A percentile compares a stretch with the other conserved stretches of the same genome.
phyloP scores from a whole-genome alignment of 352 stramenopile genomes.

The Phytophthora cactorum region DNA sequence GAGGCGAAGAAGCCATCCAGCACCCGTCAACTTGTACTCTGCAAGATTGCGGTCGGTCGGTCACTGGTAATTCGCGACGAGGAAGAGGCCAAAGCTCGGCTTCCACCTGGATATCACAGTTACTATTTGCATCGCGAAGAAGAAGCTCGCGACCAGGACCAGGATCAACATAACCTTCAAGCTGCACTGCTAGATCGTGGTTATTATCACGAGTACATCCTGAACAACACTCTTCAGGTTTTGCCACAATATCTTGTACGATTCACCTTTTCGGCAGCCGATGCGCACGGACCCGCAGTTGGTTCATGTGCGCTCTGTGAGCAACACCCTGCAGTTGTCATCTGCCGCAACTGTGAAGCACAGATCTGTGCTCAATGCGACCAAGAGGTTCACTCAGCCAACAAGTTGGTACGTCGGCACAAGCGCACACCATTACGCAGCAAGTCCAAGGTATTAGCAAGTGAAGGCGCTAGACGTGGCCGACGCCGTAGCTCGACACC shows the following conservation, averaged over 20 bases:
- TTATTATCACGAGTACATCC: slow-evolving; percentile 82
- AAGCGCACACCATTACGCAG: slow-evolving; percentile 51
- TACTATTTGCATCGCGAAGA: slow-evolving; percentile 57
- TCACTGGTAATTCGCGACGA: slow-evolving; percentile 62
- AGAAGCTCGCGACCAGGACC: slow-evolving; percentile 15
- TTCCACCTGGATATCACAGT: slow-evolving; percentile 78
- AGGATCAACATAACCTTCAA: slow-evolving; percentile 16
- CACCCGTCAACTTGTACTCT: slow-evolving; percentile 71
- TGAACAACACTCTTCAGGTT: slow-evolving; percentile 67
- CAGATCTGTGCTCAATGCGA: slow-evolving; percentile 74
- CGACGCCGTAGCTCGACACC: slow-evolving; percentile 52
- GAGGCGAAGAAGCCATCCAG: slow-evolving; percentile 30
- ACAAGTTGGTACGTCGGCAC: slow-evolving; percentile 82
- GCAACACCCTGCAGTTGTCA: slow-evolving; percentile 49
- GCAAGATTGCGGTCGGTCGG: slow-evolving; percentile 72
- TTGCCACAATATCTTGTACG: slow-evolving; percentile 77
- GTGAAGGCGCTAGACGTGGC: slow-evolving; percentile 25
- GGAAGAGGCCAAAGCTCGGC: slow-evolving; percentile 40
- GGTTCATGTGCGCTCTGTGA: slow-evolving; percentile 70
- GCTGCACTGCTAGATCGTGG: slow-evolving; percentile 33
- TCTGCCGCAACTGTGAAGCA: slow-evolving; percentile 70
- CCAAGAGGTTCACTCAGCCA: slow-evolving; percentile 76
- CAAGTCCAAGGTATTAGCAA: slow-evolving; percentile 23
- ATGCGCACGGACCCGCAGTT: slow-evolving; percentile 32
- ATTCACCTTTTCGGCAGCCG: slow-evolving; percentile 52